Base-by-base conservation (phyloP, 1,284 basidiomycete species). In the Pascua guehoae region DNA sequence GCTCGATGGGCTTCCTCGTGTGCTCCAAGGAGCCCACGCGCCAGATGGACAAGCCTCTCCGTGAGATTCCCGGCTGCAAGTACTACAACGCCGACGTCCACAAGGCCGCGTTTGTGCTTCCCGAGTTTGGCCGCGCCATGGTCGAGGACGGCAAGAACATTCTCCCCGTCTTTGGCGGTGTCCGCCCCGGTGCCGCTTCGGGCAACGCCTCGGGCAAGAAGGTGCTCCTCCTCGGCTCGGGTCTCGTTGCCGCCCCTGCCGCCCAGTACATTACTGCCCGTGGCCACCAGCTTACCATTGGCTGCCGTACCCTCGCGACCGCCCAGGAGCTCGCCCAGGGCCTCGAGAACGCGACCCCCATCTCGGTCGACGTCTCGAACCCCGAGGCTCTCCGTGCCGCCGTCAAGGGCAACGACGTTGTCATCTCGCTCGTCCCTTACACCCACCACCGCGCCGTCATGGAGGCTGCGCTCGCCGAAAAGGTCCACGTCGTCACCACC, bases 351-450 rank as follows among this genome's bases (percentile, higher is more conserved):
- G 82, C 89, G 48, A 84, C 82, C 38, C 86, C 86, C 12, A 82
- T 89, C 66, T 87, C 91, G 16, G 84, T 98, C 61, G 92, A 98
- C 72, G 94, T 94, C 51, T 83, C 81, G 68, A 81, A 88, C 66
- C 77, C 85, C 41, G 79, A 82, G 15, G 88, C 85, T 5, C 87
- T 98, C 49, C 89, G 92, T 67, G 81, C 81, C 42, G 86, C 86
- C 49, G 84, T 99, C 62, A 88, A 88, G 47, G 86, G 84, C 51
- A 86, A 92, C 77, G 92, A 98, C 78, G 83, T 98, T 58, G 92
- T 98, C 73, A 89, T 98, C 72, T 96, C 91, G 40, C 86, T 98
- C 72, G 93, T 99, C 64, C 96, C 96, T 9, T 98, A 98, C 83
- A 93, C 87, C 57, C 83, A 88, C 82, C 95, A 98, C 77, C 87